Conservation (phyloP, 768 basidiomycete genomes). For the Xerocomus brunneocitrinus region DNA sequence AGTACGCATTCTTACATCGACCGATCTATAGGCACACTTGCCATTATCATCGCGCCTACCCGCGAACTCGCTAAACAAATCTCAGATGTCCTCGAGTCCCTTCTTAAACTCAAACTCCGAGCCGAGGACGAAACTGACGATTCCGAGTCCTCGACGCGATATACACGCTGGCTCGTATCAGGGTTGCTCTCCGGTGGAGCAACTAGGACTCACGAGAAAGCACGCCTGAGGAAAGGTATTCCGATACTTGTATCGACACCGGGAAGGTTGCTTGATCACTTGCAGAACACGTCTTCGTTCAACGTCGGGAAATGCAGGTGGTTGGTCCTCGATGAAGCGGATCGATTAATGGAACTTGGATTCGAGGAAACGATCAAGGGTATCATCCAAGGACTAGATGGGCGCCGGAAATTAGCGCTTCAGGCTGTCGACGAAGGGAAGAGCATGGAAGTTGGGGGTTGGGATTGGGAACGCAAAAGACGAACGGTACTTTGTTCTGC, state of each 20-base stretch:
- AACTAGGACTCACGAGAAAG: constrained; percentile 92
- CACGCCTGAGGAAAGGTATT: constrained; percentile 87
- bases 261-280: constrained; percentile 90
- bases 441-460: constrained; percentile 70
- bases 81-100: constrained; percentile 83
- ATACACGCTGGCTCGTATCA: constrained; percentile 92
- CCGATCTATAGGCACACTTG: constrained; percentile 90
- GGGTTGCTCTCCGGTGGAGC: constrained; percentile 93
- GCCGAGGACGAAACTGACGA: constrained; percentile 51
- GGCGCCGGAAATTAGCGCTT: constrained; percentile 65
- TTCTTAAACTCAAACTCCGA: constrained; percentile 73
- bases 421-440: constrained; percentile 65
- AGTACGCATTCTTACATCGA: constrained; percentile 91
- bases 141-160: constrained; percentile 37
- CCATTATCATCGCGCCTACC: constrained; percentile 91
- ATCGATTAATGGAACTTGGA: constrained; percentile 95
- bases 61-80: constrained; percentile 97
- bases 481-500: constrained; percentile 94
- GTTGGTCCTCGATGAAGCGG: constrained; percentile 96
- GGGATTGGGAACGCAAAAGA: constrained; percentile 77
- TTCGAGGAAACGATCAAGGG: constrained; percentile 95
- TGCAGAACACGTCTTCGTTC: constrained; percentile 93
- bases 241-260: constrained; percentile 96
- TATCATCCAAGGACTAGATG: constrained; percentile 84
- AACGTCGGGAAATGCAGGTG: constrained; percentile 91